Base-by-base conservation (phyloP, 257 asterid species). In the Jasminum sambac region DNA sequence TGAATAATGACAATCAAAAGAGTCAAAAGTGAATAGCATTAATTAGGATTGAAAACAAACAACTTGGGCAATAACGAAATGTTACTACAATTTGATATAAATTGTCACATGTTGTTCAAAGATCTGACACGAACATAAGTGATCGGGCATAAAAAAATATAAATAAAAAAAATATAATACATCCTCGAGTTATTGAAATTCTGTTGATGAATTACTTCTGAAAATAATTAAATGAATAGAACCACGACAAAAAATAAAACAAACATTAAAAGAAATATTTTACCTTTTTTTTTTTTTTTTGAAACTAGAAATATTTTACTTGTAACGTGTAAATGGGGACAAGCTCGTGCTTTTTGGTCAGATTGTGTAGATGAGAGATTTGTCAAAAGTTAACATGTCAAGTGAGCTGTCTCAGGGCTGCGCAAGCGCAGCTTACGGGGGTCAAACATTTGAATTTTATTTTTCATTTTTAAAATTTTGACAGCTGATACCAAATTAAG, bases 151-250 rank as follows among this genome's bases (percentile, higher is more conserved):
- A n/a, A n/a, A n/a, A n/a, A 58, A 44, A 55, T 50, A 25, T 57
- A 24, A 17, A n/a, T n/a, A n/a, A n/a, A n/a, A n/a, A 70, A 66
- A 70, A 50, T 74, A 67, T 40, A 40, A 40, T 8, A 40, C 12
- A 11, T 40, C 12, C 44, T 40, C 44, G 6, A 40, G 60, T 19
- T 58, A 74, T 48, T 67, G 68, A 71, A 67, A 40, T 66, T 19
- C 72, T 72, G 58, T 72, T 71, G 55, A 74, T 66, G 74, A 13
- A 57, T 50, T 58, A 73, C 72, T 57, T 46, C 50, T 59, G 42
- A 72, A 72, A 57, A 69, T 46, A 25, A 75, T 79, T 46, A 72
- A 75, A 79, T 55, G 65, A 57, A 39, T 65, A 74, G 75, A 41
- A 80, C 80, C 68, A 74, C 36, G 11, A 64, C 36, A 11, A 71